Base-by-base conservation (phyloP, 2,329 filamentous ascomycete species). In the Penicillium freii region DNA sequence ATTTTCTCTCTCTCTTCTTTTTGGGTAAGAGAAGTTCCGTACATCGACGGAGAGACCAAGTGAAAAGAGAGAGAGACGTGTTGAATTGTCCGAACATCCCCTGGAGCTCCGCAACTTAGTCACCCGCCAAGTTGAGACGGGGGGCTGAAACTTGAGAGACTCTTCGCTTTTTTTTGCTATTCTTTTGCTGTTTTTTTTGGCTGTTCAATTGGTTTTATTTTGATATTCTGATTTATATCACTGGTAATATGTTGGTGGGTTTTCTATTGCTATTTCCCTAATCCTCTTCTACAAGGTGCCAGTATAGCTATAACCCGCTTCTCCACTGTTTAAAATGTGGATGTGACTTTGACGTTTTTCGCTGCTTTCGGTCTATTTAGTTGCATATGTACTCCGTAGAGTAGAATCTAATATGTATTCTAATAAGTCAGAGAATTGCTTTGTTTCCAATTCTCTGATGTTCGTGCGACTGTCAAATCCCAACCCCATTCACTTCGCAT, bases 251-350 rank as follows among this genome's bases (percentile, higher is more conserved):
- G 11, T 8, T 6, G 2, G 1, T 11, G n/a, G 23, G 2, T 34
- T 2, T 27, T 10, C 2, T 19, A 21, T 39, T 38, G n/a, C 7
- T 19, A 38, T 38, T 5, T n/a, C 8, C 17, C 36, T 8, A 9
- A n/a, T 33, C 4, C 6, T 4, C n/a, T 13, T 4, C 23, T 23
- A 15, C 9, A 17, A 29, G 36, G 21, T 42, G 7, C n/a, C 31
- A 21, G 31, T 47, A 25, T 48, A 53, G 42, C 51, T 53, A 47
- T 31, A 39, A 31, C 51, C 52, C 45, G 45, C 38, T 19, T 49
- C 56, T 53, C 61, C 61, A 62, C 59, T 27, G 21, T 48, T 21
- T 23, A 61, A 57, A 62, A 63, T 63, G 61, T 52, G 47, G 51
- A 62, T 63, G 61, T 58, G 45, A 62, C 59, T 47, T 47, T 52